Base-by-base conservation (phyloP, 768 basidiomycete genomes). In the Kwoniella mangroviensis region DNA sequence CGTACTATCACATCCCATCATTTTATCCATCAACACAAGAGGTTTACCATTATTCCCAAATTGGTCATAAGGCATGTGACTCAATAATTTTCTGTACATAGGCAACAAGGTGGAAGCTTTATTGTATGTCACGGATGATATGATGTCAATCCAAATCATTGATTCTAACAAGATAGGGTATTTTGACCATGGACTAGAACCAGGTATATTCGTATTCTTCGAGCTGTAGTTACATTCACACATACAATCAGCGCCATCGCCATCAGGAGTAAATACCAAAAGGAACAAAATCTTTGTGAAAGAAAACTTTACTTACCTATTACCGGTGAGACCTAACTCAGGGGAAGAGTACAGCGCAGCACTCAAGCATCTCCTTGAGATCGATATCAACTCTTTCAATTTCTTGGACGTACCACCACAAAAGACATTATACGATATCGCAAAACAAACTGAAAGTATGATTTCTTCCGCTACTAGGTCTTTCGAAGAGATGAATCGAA, bases 121-220 rank as follows among this genome's bases (percentile, higher is more conserved):
- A 52, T 72, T 69, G 13, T 63, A 19, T 2, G 73, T 65, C 7
- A 74, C 70, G 15, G 73, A 69, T 41, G 57, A 62, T n/a, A 74
- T 28, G 45, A 72, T 72, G 42, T 74, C 73, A 11, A 54, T 72
- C 73, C 73, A 74, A 10, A 74, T 67, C 63, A 74, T 67, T 7
- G 53, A 54, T 45, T 56, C 51, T 19, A 74, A 55, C 22, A 74
- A 42, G 9, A 53, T 67, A 34, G 53, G 64, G 53, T 56, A 70
- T 21, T 65, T 53, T 51, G 65, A 24, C 68, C 72, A 73, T 7
- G 62, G 61, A 41, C 62, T 73, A 4, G 65, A 58, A 41, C 56
- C 70, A 10, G 53, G 42, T 15, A 12, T 24, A 28, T 15, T 54
- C 5, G 40, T 40, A n/a, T 22, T 22, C 26, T 63, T 63, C 21